phyloP scores from a whole-genome alignment of 169 alveolate genomes.

The Eimeria nieschulzi region DNA sequence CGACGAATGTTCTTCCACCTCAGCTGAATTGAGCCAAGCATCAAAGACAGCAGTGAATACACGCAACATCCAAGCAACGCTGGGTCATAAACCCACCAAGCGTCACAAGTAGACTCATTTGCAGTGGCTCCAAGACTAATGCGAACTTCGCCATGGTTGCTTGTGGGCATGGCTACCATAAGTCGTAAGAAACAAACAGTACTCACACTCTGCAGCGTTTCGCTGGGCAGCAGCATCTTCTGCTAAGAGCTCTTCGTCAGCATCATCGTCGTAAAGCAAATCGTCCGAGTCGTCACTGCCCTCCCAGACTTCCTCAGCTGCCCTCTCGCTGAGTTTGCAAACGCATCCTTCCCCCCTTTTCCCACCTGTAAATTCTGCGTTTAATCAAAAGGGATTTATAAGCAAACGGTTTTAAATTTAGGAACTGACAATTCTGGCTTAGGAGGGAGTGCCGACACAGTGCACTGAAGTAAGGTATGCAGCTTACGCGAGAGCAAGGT shows the following conservation, averaged over 20 bases:
- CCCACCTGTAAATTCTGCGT: too few species aligned
- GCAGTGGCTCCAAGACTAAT: not conserved
- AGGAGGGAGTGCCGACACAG: too few species aligned
- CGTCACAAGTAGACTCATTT: too few species aligned
- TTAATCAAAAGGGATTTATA: too few species aligned
- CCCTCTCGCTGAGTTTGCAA: constrained; percentile 40
- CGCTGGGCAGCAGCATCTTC: constrained; percentile 30
- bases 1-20: constrained; percentile 38
- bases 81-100: too few species aligned
- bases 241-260: constrained; percentile 44
- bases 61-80: too few species aligned
- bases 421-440: too few species aligned
- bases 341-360: not conserved
- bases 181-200: not conserved
- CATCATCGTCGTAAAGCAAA: constrained; percentile 53
- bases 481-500: constrained; percentile 65
- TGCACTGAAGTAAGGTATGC: not conserved
- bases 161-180: not conserved
- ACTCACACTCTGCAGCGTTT: constrained; percentile 38
- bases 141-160: not conserved
- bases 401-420: too few species aligned
- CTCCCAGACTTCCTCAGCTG: constrained; percentile 41
- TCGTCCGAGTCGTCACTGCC: constrained; percentile 40
- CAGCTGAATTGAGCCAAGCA: constrained; percentile 20
- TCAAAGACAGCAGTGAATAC: not conserved